These are phyloP conservation scores for Chloris gayana DNA, from an alignment of 176 grass and related monocot genomes.

Conservation along the genomic window DNA sequence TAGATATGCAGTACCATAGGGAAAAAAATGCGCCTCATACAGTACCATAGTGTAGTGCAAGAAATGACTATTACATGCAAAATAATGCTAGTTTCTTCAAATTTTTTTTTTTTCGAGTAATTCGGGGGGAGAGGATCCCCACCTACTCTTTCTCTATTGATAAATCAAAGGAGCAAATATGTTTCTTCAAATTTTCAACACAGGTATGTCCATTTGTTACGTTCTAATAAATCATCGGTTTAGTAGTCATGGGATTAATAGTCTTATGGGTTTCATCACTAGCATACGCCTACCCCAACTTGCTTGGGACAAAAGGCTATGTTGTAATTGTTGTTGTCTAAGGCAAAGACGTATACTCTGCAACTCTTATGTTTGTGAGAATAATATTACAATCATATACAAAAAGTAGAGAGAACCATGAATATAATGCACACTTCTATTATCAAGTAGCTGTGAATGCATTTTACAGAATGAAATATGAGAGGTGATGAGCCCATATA, in stretches of 20 bases:
- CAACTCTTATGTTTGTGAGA: background rate
- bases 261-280: no score
- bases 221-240: background rate
- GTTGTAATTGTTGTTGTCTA: no score
- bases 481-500: background rate
- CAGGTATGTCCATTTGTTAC: background rate
- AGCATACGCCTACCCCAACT: no score
- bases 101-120: no score
- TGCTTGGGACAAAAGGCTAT: no score
- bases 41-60: background rate
- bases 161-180: no score
- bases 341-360: background rate
- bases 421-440: background rate
- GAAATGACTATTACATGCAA: slow-evolving; percentile 25
- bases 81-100: background rate
- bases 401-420: background rate
- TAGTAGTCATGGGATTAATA: background rate
- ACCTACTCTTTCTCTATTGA: no score
- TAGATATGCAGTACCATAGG: slow-evolving; percentile 14
- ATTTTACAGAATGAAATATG: slow-evolving; percentile 8
- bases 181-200: background rate
- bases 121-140: no score
- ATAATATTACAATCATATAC: background rate
- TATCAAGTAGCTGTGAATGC: background rate
- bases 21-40: background rate